Percentiles rank a stretch among this genome's conserved stretches.
These are phyloP conservation scores for Otatea glauca DNA, from an alignment of 176 grass and related monocot species.

Conservation along the genomic window DNA sequence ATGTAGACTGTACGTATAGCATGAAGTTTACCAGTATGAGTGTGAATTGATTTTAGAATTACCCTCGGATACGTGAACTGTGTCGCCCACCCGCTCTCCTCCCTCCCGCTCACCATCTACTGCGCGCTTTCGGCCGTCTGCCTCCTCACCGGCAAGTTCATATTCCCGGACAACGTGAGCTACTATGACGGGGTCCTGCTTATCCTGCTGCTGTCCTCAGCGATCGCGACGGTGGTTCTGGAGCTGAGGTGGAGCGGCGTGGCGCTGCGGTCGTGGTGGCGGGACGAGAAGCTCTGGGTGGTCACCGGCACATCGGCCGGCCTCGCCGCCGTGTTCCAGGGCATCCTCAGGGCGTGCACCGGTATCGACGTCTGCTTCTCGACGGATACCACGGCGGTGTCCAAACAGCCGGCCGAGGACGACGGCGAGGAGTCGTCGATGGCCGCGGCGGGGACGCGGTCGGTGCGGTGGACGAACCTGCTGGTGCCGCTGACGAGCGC, in stretches of 20 bases:
- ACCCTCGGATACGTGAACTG: conserved; percentile 42
- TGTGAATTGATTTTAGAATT: not conserved
- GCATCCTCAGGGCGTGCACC: conserved; percentile 40
- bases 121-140: conserved; percentile 63
- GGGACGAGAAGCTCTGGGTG: conserved; percentile 54
- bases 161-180: conserved; percentile 53
- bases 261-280: conserved; percentile 58
- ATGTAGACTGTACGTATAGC: not conserved
- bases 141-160: conserved; percentile 63
- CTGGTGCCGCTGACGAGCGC: conserved; percentile 65
- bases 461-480: conserved; percentile 67
- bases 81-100: conserved; percentile 60
- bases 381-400: conserved; percentile 26
- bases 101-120: conserved; percentile 64
- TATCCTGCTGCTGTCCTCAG: conserved; percentile 49
- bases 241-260: conserved; percentile 63
- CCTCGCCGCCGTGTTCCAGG: conserved; percentile 58
- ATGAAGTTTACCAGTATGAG: not conserved
- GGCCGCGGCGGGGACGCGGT: conserved; percentile 2
- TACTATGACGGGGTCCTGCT: conserved; percentile 47
- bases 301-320: conserved; percentile 47
- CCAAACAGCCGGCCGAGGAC: not conserved
- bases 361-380: conserved; percentile 66
- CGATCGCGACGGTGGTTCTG: conserved; percentile 36
- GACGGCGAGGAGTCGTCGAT: conserved; percentile 34